phyloP scores from a whole-genome alignment of 1,284 basidiomycete genomes.

The Afroboletus lepidellus region DNA sequence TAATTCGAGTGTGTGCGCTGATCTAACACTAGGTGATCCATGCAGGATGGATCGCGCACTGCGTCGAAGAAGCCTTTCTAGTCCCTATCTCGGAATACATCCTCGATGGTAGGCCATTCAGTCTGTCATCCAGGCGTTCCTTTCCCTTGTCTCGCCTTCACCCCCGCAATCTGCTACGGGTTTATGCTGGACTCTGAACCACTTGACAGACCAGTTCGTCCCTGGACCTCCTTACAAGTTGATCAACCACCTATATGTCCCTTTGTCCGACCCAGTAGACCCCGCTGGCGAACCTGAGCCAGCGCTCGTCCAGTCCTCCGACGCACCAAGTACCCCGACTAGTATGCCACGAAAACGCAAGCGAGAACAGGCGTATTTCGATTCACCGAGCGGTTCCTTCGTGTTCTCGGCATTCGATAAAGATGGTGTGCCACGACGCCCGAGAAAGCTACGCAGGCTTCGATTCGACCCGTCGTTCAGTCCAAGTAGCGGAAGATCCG shows the following conservation, averaged over 20 bases:
- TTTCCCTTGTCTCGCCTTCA: neutral
- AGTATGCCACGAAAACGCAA: conserved; percentile 27
- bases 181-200: conserved; percentile 3
- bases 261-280: conserved; percentile 4
- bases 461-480: conserved; percentile 28
- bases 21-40: conserved; percentile 39
- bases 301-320: conserved; percentile 4
- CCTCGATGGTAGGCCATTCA: conserved; percentile 42
- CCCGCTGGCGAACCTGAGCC: neutral
- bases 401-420: conserved; percentile 31
- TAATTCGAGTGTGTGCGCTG: conserved; percentile 11
- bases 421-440: conserved; percentile 30
- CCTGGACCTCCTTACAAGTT: conserved; percentile 22
- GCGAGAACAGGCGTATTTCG: conserved; percentile 28
- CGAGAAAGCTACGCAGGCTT: conserved; percentile 29
- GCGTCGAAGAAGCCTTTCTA: conserved; percentile 39
- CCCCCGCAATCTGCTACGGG: neutral
- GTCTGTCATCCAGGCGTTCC: neutral
- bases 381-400: conserved; percentile 29
- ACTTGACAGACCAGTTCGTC: conserved; percentile 21
- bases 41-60: conserved; percentile 45
- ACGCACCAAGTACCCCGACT: conserved; percentile 27
- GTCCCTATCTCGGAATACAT: conserved; percentile 46
- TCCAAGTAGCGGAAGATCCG: conserved; percentile 12
- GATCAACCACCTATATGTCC: neutral